These are phyloP conservation scores for Entomortierella parvispora DNA, from an alignment of 192 early-diverging fungal genomes.

Conservation along the genomic window DNA sequence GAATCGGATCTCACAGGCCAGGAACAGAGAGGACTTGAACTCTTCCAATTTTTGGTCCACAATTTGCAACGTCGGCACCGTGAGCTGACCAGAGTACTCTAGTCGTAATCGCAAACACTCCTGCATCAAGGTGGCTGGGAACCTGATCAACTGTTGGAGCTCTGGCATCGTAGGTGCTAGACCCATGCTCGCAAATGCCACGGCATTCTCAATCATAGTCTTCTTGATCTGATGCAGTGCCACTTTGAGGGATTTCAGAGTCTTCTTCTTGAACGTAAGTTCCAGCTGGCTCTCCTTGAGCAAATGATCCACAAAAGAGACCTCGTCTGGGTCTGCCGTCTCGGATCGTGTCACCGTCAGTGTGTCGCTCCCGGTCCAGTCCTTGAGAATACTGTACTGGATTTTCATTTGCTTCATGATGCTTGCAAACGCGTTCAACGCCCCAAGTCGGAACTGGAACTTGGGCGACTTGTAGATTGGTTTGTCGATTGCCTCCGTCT, in stretches of 20 bases:
- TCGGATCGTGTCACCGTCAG: slow-evolving; percentile 67
- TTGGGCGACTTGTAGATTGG: slow-evolving; percentile 72
- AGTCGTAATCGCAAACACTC: slow-evolving; percentile 82
- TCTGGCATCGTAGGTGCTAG: slow-evolving; percentile 75
- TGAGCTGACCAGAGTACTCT: slow-evolving; percentile 69
- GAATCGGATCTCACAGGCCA: slow-evolving; percentile 79
- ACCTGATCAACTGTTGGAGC: slow-evolving; percentile 75
- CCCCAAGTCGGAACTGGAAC: slow-evolving; percentile 77
- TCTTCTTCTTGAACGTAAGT: slow-evolving; percentile 79
- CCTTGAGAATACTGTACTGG: slow-evolving; percentile 78
- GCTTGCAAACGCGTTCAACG: slow-evolving; percentile 82
- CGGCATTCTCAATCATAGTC: slow-evolving; percentile 76
- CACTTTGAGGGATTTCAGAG: slow-evolving; percentile 67
- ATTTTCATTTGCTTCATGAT: slow-evolving; percentile 75
- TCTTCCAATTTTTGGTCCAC: slow-evolving; percentile 86
- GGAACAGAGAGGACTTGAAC: slow-evolving; percentile 72
- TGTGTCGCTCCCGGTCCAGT: slow-evolving; percentile 84
- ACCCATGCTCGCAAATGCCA: slow-evolving; percentile 73
- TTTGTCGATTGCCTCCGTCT: slow-evolving; percentile 69
- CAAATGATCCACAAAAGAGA: slow-evolving; percentile 86
- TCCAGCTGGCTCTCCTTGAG: slow-evolving; percentile 84
- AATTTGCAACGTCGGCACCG: slow-evolving; percentile 65
- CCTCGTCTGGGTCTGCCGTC: slow-evolving; percentile 61
- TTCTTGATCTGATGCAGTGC: slow-evolving; percentile 71
- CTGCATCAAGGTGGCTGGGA: slow-evolving; percentile 84